Evolutionary conservation across 2,329 filamentous ascomycete genomes (phyloP), one percentile per base, ranked within the genome.

Genomic region (Sclerotinia subarctica): DNA sequence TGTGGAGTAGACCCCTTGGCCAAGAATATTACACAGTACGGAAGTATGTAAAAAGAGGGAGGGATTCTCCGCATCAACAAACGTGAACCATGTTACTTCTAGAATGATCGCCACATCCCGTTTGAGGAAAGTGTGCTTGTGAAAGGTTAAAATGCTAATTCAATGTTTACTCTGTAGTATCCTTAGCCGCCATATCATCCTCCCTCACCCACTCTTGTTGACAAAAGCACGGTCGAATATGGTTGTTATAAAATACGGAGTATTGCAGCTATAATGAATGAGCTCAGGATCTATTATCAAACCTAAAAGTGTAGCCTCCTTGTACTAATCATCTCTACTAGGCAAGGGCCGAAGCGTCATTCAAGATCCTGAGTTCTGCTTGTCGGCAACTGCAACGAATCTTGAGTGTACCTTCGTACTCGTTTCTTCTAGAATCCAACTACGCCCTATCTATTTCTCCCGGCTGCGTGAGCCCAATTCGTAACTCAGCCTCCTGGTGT

Each of bases 21-120:
- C 7, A 7, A 35, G 29, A 54, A 35, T 54, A 6, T 32, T 46
- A 46, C 44, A 6, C 44, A 7, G 44, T n/a, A 56, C 1, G 35
- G 7, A 35, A 7, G 44, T n/a, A 56, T 8, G 35, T 7, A 35
- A 35, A 35, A n/a, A n/a, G n/a, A 32, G 59, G 58, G 46, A 51
- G 59, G 59, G 59, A 62, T 62, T 62, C 59, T 62, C 59, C 59
- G 46, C 59, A 62, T 62, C 54, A 26, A 42, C 13, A 38, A 7
- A 13, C 21, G 24, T n/a, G 15, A 49, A 35, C 58, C 58, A 49
- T 60, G 58, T 47, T 42, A 17, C 6, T n/a, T 26, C 7, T 35
- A 35, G 53, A 60, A 47, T 49, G 58, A 60, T 60, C 44, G 44
- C 26, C 58, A 62, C 44, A 49, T 35, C 26, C 42, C 38, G 4